phyloP scores from a whole-genome alignment of 2,329 filamentous ascomycete genomes.

The Aspergillus flavus region DNA sequence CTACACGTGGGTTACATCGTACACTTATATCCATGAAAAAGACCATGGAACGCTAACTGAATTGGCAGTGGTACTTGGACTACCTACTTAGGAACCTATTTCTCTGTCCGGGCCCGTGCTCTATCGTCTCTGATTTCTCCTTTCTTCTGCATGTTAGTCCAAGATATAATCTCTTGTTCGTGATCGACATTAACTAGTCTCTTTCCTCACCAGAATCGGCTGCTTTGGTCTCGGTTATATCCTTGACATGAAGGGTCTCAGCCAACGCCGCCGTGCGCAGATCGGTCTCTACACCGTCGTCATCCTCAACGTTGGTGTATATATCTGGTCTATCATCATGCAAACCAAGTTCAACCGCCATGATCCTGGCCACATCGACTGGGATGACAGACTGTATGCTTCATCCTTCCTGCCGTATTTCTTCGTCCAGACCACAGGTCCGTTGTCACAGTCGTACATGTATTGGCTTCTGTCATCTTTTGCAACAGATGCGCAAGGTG shows the following conservation, averaged over 20 bases:
- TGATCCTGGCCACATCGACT: slow-evolving; percentile 50
- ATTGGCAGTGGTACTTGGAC: slow-evolving; percentile 46
- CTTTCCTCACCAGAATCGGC: slow-evolving; percentile 36
- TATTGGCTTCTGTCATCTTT: slow-evolving; percentile 50
- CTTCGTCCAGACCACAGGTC: slow-evolving; percentile 50
- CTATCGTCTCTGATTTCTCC: slow-evolving; percentile 51
- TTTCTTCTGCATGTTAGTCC: slow-evolving; percentile 52
- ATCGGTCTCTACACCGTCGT: slow-evolving; percentile 50
- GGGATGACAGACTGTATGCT: slow-evolving; percentile 48
- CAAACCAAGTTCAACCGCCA: slow-evolving; percentile 44
- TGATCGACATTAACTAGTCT: background rate
- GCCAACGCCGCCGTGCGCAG: slow-evolving; percentile 51
- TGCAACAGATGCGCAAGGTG: slow-evolving; percentile 45
- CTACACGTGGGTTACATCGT: slow-evolving; percentile 35
- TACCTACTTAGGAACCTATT: slow-evolving; percentile 50
- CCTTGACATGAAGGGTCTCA: slow-evolving; percentile 43
- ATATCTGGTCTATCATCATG: slow-evolving; percentile 55
- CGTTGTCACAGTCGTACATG: slow-evolving; percentile 50
- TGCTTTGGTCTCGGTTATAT: slow-evolving; percentile 54
- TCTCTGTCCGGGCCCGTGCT: slow-evolving; percentile 48
- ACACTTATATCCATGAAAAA: background rate
- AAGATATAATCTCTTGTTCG: background rate
- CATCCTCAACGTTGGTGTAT: slow-evolving; percentile 51
- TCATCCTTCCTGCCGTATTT: slow-evolving; percentile 52
- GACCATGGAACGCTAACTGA: background rate